A percentile compares a stretch with the other conserved stretches of the same genome.
Evolutionary conservation across 352 stramenopile genomes (phyloP).

Genomic region (Phytophthora citrophthora): DNA sequence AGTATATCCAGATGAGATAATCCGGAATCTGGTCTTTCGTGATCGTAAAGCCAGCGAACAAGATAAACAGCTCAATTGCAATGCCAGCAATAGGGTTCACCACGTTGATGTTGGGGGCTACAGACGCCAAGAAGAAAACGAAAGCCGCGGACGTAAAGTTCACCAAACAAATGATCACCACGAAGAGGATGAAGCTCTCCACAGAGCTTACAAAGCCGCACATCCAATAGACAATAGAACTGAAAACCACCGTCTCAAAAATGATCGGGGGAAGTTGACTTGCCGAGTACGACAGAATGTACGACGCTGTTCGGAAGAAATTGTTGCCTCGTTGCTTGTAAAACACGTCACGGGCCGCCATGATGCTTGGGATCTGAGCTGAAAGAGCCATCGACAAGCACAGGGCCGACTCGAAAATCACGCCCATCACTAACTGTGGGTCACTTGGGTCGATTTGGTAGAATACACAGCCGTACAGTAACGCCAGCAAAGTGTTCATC

Average conservation of each 20-base stretch:
- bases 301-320: conserved; percentile 26
- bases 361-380: conserved; percentile 16
- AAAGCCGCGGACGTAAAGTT: conserved; percentile 16
- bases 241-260: conserved; percentile 15
- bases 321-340: conserved; percentile 28
- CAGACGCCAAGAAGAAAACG: conserved; percentile 25
- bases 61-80: conserved; percentile 8
- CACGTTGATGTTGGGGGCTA: conserved; percentile 17
- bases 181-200: conserved; percentile 19
- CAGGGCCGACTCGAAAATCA: conserved; percentile 23
- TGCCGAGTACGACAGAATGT: conserved; percentile 16
- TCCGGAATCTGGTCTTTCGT: conserved; percentile 31
- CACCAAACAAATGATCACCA: conserved; percentile 14
- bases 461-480: conserved; percentile 28
- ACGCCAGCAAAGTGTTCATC: conserved; percentile 22
- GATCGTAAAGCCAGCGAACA: conserved; percentile 22
- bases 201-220: conserved; percentile 28
- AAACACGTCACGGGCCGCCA: conserved; percentile 23
- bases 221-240: conserved; percentile 28
- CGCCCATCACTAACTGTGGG: conserved; percentile 17
- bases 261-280: conserved; percentile 23
- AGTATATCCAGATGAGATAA: conserved; percentile 31
- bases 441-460: conserved; percentile 24
- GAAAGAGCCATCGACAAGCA: conserved; percentile 20
- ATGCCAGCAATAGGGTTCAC: conserved; percentile 14